phyloP scores from a whole-genome alignment of 1,284 basidiomycete genomes.

The Ceratobasidium sp. region DNA sequence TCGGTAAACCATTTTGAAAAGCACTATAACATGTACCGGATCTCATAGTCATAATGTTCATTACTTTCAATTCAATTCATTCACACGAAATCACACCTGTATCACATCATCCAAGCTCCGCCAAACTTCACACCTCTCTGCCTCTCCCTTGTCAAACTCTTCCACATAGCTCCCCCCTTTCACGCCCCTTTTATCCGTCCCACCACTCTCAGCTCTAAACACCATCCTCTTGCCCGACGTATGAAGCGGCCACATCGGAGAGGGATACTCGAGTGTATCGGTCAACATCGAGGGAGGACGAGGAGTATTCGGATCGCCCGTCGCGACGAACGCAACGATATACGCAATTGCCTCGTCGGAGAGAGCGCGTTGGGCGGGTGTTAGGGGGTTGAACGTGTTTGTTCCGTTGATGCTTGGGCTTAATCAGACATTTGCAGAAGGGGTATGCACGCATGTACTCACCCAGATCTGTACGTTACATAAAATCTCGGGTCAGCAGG shows the following conservation, averaged over 20 bases:
- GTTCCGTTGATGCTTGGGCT: slow-evolving; percentile 29
- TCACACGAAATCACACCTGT: slow-evolving; percentile 9
- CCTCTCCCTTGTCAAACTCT: slow-evolving; percentile 4
- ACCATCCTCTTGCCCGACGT: slow-evolving; percentile 31
- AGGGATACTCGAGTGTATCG: neutral
- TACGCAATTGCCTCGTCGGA: slow-evolving; percentile 30
- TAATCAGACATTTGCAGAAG: neutral
- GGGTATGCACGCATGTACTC: neutral
- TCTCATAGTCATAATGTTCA: no score
- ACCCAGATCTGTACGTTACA: slow-evolving; percentile 14
- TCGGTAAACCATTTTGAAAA: no score
- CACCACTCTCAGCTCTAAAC: slow-evolving; percentile 28
- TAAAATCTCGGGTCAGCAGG: neutral
- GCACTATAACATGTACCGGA: no score
- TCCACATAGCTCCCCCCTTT: slow-evolving; percentile 34
- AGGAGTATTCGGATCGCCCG: slow-evolving; percentile 23
- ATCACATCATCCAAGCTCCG: neutral
- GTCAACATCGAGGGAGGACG: neutral
- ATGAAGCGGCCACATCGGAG: slow-evolving; percentile 21
- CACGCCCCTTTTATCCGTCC: slow-evolving; percentile 17
- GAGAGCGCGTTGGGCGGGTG: slow-evolving; percentile 29
- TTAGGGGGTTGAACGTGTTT: slow-evolving; percentile 26
- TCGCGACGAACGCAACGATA: slow-evolving; percentile 30
- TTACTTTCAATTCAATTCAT: no score
- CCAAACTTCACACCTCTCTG: slow-evolving; percentile 31